Conservation (phyloP, 2,329 filamentous ascomycete species). For the Penicillium sp. region DNA sequence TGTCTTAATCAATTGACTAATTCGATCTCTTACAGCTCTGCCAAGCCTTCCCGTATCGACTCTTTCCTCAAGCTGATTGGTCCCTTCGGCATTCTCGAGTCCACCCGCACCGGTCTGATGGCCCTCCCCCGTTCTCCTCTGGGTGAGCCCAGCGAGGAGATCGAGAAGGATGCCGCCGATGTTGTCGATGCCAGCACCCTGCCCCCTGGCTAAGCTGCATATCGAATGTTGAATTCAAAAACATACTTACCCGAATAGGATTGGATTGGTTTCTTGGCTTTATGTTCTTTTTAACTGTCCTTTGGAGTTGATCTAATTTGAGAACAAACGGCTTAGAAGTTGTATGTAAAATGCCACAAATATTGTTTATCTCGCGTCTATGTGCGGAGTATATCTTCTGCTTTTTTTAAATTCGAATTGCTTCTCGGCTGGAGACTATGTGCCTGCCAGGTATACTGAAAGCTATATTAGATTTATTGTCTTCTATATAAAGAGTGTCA, state of each 20-base stretch:
- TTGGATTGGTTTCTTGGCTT: slow-evolving; percentile 18
- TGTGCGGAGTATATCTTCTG: background rate
- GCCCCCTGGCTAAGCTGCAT: slow-evolving; percentile 70
- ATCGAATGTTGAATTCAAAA: slow-evolving; percentile 22
- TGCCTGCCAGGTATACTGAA: too few species aligned
- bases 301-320: slow-evolving; percentile 10
- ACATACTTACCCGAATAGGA: slow-evolving; percentile 25
- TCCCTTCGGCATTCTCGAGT: slow-evolving; percentile 95
- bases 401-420: too few species aligned
- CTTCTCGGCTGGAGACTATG: background rate
- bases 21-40: slow-evolving; percentile 59
- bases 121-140: slow-evolving; percentile 91
- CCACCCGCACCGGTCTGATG: slow-evolving; percentile 93
- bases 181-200: slow-evolving; percentile 92
- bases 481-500: too few species aligned
- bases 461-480: too few species aligned
- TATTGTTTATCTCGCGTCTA: background rate
- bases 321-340: slow-evolving; percentile 8
- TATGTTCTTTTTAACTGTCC: slow-evolving; percentile 12
- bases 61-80: slow-evolving; percentile 94
- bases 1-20: slow-evolving; percentile 2
- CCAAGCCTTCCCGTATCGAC: slow-evolving; percentile 90
- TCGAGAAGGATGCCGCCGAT: slow-evolving; percentile 86
- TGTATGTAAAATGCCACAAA: slow-evolving; percentile 15
- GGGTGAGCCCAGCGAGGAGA: slow-evolving; percentile 68